phyloP scores from a whole-genome alignment of 352 stramenopile species.

The Globisporangium carolinianum region DNA sequence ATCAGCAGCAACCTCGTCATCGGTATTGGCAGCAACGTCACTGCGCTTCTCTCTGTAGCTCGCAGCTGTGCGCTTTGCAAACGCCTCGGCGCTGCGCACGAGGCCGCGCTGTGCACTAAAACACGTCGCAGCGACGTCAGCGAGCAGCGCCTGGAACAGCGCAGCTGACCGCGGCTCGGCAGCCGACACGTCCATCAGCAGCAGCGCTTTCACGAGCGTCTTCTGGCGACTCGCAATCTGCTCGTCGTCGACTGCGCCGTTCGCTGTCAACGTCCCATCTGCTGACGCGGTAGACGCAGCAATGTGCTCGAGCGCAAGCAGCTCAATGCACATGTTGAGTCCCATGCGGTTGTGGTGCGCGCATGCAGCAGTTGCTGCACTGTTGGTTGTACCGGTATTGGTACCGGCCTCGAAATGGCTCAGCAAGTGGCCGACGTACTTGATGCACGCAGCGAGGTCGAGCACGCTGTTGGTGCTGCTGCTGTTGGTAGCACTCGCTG shows the following conservation, averaged over 20 bases:
- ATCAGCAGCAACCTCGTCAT: too few species aligned
- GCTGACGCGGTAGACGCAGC: slow-evolving; percentile 7
- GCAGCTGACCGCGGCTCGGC: slow-evolving; percentile 42
- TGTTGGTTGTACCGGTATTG: slow-evolving; percentile 17
- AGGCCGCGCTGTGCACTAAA: slow-evolving; percentile 34
- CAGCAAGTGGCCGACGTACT: slow-evolving; percentile 59
- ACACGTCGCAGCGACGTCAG: slow-evolving; percentile 36
- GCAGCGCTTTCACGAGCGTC: slow-evolving; percentile 44
- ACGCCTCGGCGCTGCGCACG: slow-evolving; percentile 34
- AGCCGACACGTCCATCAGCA: slow-evolving; percentile 39
- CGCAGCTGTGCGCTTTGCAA: slow-evolving; percentile 33
- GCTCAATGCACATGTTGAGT: slow-evolving; percentile 63
- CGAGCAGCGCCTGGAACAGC: slow-evolving; percentile 41
- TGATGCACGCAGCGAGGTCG: slow-evolving; percentile 41
- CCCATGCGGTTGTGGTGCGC: slow-evolving; percentile 70
- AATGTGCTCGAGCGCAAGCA: slow-evolving; percentile 60
- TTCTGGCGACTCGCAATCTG: slow-evolving; percentile 37
- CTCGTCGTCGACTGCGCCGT: slow-evolving; percentile 11
- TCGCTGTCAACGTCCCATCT: background rate
- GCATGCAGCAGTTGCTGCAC: slow-evolving; percentile 19
- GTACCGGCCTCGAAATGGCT: slow-evolving; percentile 27
- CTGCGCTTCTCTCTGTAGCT: slow-evolving; percentile 25
- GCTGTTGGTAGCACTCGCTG: too few species aligned
- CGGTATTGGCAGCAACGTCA: background rate
- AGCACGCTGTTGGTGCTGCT: slow-evolving; percentile 16